phyloP scores from a whole-genome alignment of 306 rosid genomes.

The Quercus glauca region DNA sequence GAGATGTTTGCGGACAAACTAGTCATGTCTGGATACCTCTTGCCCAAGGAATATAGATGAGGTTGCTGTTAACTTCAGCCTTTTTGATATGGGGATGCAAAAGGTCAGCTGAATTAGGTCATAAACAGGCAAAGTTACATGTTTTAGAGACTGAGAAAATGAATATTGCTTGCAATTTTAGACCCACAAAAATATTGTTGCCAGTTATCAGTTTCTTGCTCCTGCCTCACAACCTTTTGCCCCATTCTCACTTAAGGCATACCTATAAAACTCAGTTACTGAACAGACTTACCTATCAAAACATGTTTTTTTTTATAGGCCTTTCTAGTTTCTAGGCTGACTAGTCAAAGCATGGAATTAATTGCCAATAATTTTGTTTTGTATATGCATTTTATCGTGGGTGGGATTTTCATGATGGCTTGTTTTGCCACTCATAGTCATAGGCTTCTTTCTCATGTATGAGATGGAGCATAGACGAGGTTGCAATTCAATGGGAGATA shows the following conservation, averaged over 20 bases:
- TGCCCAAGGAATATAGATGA: constrained; percentile 82
- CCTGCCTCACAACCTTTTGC: not conserved
- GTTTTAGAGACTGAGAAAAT: constrained; percentile 15
- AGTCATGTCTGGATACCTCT: constrained; percentile 69
- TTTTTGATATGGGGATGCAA: constrained; percentile 9
- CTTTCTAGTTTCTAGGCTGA: not conserved
- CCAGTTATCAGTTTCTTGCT: constrained; percentile 1
- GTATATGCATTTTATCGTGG: no score
- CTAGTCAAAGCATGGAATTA: no score
- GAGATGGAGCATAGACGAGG: no score
- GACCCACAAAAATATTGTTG: constrained; percentile 7
- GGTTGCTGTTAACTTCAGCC: constrained; percentile 44
- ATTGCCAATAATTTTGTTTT: no score
- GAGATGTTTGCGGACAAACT: constrained; percentile 79
- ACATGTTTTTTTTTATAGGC: not conserved
- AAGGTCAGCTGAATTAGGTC: constrained; percentile 20
- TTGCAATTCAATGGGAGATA: no score
- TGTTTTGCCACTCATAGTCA: no score
- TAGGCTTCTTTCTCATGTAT: no score
- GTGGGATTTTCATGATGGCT: no score
- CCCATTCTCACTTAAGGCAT: not conserved
- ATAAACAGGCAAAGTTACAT: constrained; percentile 20
- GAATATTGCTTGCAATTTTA: constrained; percentile 20
- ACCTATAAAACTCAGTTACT: not conserved
- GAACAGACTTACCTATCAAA: not conserved